Evolutionary conservation across 805 yeast species (phyloP), one percentile per base, ranked within the genome.

Genomic region (Cyberlindnera subsufficiens): DNA sequence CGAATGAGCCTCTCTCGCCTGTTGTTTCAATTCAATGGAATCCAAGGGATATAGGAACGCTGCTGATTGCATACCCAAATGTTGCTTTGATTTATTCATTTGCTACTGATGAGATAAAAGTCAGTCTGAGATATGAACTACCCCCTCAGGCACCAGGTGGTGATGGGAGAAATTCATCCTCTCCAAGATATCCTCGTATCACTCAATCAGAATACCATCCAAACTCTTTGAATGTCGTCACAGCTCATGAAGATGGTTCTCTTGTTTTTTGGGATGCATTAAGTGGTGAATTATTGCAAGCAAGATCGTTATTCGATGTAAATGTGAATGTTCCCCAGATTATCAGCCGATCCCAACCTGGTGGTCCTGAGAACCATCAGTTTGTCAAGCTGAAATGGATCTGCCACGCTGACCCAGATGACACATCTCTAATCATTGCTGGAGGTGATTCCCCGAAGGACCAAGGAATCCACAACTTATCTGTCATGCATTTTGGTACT

Each of bases 251-350:
- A 18, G 96, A 90, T 56, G 91, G 91, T 42, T 76, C 95, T 0
- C 55, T 93, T 31, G 96, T 79, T 2, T 93, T 93, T 57, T 93
- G 98, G 97, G 99, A 93, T 61, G 84, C 87, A 1, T 72, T 79
- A 29, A 80, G 80, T 31, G 96, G 95, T 0, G 76, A 77, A 14
- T 64, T 79, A 35, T 67, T 93, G 13, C 80, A 80, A 42, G 93
- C 96, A 1, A 74, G 97, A 51, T 74, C 86, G 1, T 47, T 83
- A 5, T 74, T 74, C 46, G 95, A 86, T 39, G 68, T 78, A 3
- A 75, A 78, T 42, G 75, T 88, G 8, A 82, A 86, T 54, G 57
- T 63, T 17, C 80, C 83, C 3, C 69, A 55, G 46, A 47, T 46
- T 16, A 29, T 30, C 40, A 42, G 30, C 8, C 15, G 46, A 17